A percentile compares a stretch with the other conserved stretches of the same genome.
These are phyloP conservation scores for Diaporthe citrichinensis DNA, from an alignment of 2,329 filamentous ascomycete genomes.

Conservation along the genomic window DNA sequence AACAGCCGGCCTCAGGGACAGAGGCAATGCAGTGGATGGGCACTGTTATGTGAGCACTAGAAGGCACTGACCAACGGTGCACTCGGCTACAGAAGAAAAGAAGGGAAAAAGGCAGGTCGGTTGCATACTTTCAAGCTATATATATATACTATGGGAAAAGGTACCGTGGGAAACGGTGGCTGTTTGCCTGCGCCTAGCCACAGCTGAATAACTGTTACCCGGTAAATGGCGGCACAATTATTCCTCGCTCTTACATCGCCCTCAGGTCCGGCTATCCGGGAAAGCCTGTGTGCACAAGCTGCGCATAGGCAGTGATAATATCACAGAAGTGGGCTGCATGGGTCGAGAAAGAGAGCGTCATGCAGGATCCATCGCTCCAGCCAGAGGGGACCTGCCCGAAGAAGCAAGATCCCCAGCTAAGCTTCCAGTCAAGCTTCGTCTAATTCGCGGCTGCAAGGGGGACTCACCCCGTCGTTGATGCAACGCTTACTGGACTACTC, in stretches of 20 bases:
- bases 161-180: neutral
- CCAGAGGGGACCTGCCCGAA: slow-evolving; percentile 12
- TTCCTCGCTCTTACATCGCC: neutral
- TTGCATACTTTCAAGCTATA: neutral
- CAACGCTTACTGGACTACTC: slow-evolving; percentile 2
- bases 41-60: neutral
- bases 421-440: slow-evolving; percentile 22
- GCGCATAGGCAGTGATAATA: neutral
- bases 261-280: neutral
- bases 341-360: neutral
- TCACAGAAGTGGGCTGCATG: slow-evolving; percentile 17
- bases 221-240: neutral
- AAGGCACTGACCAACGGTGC: neutral
- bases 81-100: neutral
- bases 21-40: neutral
- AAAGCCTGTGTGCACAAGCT: neutral
- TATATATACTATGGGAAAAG: neutral
- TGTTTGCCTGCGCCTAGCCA: neutral
- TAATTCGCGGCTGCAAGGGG: neutral
- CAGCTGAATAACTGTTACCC: neutral
- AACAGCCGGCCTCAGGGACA: neutral
- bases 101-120: neutral
- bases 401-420: slow-evolving; percentile 15
- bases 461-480: slow-evolving; percentile 6
- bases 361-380: slow-evolving; percentile 13